Base-by-base conservation (phyloP, 2,329 filamentous ascomycete genomes). In the Aphanocladium album region DNA sequence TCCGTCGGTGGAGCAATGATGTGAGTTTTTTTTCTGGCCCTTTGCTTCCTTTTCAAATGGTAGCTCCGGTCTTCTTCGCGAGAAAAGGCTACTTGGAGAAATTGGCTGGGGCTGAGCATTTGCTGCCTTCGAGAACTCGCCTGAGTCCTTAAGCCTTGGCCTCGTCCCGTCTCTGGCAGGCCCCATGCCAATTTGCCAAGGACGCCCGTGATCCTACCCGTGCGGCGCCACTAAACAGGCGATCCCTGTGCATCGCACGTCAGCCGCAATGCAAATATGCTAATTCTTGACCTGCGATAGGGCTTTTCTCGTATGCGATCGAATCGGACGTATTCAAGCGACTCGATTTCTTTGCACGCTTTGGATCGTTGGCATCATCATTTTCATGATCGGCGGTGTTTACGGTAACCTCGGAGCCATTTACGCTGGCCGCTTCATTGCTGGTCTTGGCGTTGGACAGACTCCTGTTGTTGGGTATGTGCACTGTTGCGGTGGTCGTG, bases 1-100 rank as follows among this genome's bases (percentile, higher is more conserved):
- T 89, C 84, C 25, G 88, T 93, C 33, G 85, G 79, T 4, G 89
- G 89, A 47, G 87, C 89, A 33, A 77, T 90, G 35, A 80, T 80
- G 77, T 79, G 69, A 70, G 74, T 61, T 49, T 35, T 25, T 33
- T 33, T 12, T 50, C 33, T 57, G 1, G 19, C 35, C 19, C 30
- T 35, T 21, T 41, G 59, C 47, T 43, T 47, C 47, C 17, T 21
- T 52, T 49, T 2, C 17, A 11, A n/a, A n/a, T n/a, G n/a, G n/a
- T n/a, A n/a, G n/a, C 16, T 3, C 3, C 46, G 16, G 25, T 30
- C 30, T 30, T 30, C 30, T 30, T 30, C 19, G 19, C 19, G 19
- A 12, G 33, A 19, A 16, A 19, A 16, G 7, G 3, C 1, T 30
- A 39, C 25, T 30, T 9, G 30, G 30, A 30, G 30, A 30, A 30